phyloP scores from a whole-genome alignment of 2,329 filamentous ascomycete genomes.

The Stagonosporopsis chrysanthemi region DNA sequence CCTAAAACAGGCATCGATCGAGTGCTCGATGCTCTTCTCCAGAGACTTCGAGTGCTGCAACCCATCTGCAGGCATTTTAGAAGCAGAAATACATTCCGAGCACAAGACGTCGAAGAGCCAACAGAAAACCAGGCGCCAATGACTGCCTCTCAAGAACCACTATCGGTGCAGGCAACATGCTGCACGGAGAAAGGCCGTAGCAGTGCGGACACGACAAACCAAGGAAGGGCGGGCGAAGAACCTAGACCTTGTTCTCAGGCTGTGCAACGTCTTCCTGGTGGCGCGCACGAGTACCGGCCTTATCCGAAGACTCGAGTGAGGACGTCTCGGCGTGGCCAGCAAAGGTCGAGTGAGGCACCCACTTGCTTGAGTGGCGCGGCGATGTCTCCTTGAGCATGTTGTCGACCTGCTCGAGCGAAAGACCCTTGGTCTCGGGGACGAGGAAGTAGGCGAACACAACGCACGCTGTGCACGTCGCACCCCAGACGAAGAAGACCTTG shows the following conservation, averaged over 20 bases:
- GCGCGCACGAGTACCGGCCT: conserved; percentile 1
- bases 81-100: background rate
- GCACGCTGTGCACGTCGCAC: conserved; percentile 59
- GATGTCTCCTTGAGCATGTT: conserved; percentile 86
- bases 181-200: background rate
- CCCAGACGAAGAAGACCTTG: conserved; percentile 65
- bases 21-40: background rate
- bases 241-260: conserved; percentile 5
- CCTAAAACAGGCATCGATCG: background rate
- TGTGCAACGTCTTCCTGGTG: conserved; percentile 6
- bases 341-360: conserved; percentile 74
- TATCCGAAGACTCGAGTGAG: conserved; percentile 16
- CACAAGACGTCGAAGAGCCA: background rate
- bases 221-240: no score
- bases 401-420: conserved; percentile 79
- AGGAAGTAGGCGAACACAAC: conserved; percentile 74
- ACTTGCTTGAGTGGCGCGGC: conserved; percentile 75
- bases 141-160: background rate
- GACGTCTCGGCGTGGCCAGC: conserved; percentile 47
- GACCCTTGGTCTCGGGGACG: conserved; percentile 80
- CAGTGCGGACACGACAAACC: background rate
- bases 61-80: background rate
- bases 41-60: background rate
- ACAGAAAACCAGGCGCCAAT: background rate
- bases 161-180: background rate